phyloP scores from a whole-genome alignment of 1,284 basidiomycete genomes.

The Earliella scabrosa region DNA sequence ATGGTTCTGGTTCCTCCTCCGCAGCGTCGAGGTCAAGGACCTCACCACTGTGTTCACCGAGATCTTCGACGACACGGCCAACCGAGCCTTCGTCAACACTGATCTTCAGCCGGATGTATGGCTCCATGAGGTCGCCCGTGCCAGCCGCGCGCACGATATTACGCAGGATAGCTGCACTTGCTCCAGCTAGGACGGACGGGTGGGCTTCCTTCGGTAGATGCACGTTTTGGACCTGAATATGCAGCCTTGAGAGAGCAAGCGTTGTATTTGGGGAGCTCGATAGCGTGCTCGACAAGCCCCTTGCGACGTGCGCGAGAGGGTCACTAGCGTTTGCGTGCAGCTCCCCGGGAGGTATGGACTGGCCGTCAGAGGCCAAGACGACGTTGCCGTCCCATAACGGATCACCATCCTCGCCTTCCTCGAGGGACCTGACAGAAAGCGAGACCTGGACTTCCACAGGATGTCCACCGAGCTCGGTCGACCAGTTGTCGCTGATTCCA shows the following conservation, averaged over 20 bases:
- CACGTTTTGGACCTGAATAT: constrained; percentile 54
- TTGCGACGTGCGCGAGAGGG: constrained; percentile 55
- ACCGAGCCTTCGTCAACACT: constrained; percentile 66
- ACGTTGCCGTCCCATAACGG: constrained; percentile 76
- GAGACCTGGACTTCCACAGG: constrained; percentile 48
- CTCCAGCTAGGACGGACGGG: constrained; percentile 63
- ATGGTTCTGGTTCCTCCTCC: constrained; percentile 52
- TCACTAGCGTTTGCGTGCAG: constrained; percentile 46
- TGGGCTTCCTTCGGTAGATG: constrained; percentile 45
- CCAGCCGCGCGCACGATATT: constrained; percentile 61
- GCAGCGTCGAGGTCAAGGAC: constrained; percentile 64
- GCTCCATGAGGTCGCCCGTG: constrained; percentile 75
- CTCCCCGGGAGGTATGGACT: constrained; percentile 58
- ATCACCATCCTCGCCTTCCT: constrained; percentile 61
- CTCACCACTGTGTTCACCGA: constrained; percentile 78
- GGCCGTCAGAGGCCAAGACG: constrained; percentile 57
- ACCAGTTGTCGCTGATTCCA: constrained; percentile 50
- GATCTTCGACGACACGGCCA: constrained; percentile 76
- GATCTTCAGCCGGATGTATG: constrained; percentile 70
- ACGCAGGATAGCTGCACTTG: constrained; percentile 65
- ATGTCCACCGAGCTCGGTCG: constrained; percentile 64
- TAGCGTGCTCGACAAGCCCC: constrained; percentile 69
- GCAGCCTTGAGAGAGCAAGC: constrained; percentile 65
- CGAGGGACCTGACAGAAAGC: constrained; percentile 57
- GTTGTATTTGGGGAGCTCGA: constrained; percentile 79